Base-by-base conservation (phyloP, 2,329 filamentous ascomycete genomes). In the Sporothrix globosa region DNA sequence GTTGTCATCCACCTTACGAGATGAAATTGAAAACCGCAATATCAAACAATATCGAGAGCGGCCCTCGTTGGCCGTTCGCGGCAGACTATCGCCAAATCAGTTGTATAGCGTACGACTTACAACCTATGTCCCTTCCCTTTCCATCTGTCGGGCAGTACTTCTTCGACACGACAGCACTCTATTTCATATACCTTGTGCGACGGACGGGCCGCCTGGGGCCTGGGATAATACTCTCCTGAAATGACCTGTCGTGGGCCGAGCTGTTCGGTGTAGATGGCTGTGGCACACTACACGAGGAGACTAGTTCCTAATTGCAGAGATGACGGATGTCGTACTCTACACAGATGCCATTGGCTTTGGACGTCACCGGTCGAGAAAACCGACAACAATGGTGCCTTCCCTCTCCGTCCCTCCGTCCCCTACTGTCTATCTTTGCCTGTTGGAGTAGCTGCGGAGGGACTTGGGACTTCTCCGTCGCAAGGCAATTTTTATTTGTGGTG, bases 211-310 rank as follows among this genome's bases (percentile, higher is more conserved):
- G 21, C 21, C 39, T 19, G 34, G 7, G 34, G 7, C n/a, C n/a
- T 61, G 56, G 19, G 56, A n/a, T 10, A 61, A 61, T 61, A 24
- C 56, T 24, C 34, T n/a, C n/a, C 34, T 44, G n/a, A 24, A 24
- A 61, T 61, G 34, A 44, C 34, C 44, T 61, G 56, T 41, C 34
- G 56, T 60, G n/a, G 56, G 56, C n/a, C 34, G 56, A 24, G 10
- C 56, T 44, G 44, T 19, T 61, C n/a, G 56, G 34, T 61, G 56
- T 44, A 41, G 5, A 61, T 24, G 19, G 6, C 17, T 24, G n/a
- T 61, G 56, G 56, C 34, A 44, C 56, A 61, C 56, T 60, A 9
- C 56, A 60, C 34, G 30, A 54, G n/a, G n/a, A n/a, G n/a, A n/a
- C n/a, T n/a, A n/a, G 5, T n/a, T 27, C 50, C n/a, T 52, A 24